A percentile compares a stretch with the other conserved stretches of the same genome.
These are phyloP conservation scores for Macrocybe gigantea DNA, from an alignment of 768 basidiomycete genomes.

Conservation along the genomic window DNA sequence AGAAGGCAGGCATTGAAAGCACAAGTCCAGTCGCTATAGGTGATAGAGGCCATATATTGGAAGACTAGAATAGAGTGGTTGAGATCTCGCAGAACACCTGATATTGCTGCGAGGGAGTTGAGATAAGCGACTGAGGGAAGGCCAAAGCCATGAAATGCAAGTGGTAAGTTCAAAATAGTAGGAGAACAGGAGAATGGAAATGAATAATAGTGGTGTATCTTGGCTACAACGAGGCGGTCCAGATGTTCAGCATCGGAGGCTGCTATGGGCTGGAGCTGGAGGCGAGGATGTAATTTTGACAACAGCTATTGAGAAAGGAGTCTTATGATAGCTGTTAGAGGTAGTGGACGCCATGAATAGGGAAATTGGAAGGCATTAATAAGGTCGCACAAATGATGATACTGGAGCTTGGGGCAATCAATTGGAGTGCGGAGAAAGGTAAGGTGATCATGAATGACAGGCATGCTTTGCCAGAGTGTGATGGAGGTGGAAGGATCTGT, in stretches of 20 bases:
- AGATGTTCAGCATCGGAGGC: not conserved
- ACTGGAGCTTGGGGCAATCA: not conserved
- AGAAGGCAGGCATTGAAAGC: not conserved
- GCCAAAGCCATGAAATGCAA: not conserved
- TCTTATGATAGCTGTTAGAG: not conserved
- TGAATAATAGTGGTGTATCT: not conserved
- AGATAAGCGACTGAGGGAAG: not conserved
- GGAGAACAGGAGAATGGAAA: not conserved
- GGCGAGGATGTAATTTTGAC: not conserved
- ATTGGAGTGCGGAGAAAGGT: conserved; percentile 1
- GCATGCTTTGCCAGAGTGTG: not conserved
- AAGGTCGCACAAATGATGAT: not conserved
- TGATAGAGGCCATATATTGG: not conserved
- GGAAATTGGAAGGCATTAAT: not conserved
- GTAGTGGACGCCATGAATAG: not conserved
- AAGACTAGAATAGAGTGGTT: not conserved
- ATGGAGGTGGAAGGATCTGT: not conserved
- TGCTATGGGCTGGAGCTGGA: not conserved
- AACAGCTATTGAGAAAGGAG: not conserved
- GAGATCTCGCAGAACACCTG: not conserved
- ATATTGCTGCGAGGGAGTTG: not conserved
- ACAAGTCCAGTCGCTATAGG: not conserved
- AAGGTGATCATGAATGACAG: not conserved
- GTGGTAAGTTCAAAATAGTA: too few species aligned
- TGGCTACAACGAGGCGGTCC: not conserved